These are phyloP conservation scores for Claviceps pazoutovae DNA, from an alignment of 2,329 filamentous ascomycete species.

Conservation along the genomic window DNA sequence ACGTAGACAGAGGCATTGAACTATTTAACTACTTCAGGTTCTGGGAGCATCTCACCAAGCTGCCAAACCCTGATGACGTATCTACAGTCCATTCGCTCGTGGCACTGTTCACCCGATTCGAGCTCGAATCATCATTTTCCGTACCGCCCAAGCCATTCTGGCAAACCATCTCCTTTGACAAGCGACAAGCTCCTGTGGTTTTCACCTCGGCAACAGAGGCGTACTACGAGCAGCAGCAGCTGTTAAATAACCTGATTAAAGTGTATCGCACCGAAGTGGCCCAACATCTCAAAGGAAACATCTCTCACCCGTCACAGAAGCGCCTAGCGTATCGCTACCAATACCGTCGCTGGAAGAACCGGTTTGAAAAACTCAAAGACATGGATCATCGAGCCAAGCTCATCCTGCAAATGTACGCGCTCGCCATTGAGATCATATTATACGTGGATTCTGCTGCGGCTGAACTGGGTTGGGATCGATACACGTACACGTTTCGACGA, in stretches of 20 bases:
- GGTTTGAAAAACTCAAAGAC: conserved; percentile 3
- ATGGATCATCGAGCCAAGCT: background rate
- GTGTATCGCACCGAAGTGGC: conserved; percentile 1
- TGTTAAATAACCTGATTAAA: conserved; percentile 2
- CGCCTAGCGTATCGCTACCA: conserved; percentile 1
- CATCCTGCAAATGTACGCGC: conserved; percentile 3
- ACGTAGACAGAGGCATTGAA: conserved; percentile 4
- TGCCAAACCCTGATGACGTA: background rate
- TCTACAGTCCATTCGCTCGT: conserved; percentile 5
- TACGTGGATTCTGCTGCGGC: background rate
- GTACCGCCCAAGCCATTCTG: background rate
- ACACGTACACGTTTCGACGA: conserved; percentile 1
- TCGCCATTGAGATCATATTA: conserved; percentile 1
- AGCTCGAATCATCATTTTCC: conserved; percentile 3
- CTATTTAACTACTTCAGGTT: conserved; percentile 8
- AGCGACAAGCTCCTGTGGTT: background rate
- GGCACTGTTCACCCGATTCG: conserved; percentile 6
- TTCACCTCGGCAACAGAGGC: background rate
- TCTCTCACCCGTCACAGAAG: background rate
- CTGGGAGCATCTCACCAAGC: conserved; percentile 3
- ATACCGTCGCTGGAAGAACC: conserved; percentile 4
- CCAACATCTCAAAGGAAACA: background rate
- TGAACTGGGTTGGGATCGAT: conserved; percentile 2
- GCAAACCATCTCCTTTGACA: conserved; percentile 1
- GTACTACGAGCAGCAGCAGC: conserved; percentile 3